A percentile compares a stretch with the other conserved stretches of the same genome.
These are phyloP conservation scores for Clarireedia monteithiana DNA, from an alignment of 2,329 filamentous ascomycete species.

Conservation along the genomic window DNA sequence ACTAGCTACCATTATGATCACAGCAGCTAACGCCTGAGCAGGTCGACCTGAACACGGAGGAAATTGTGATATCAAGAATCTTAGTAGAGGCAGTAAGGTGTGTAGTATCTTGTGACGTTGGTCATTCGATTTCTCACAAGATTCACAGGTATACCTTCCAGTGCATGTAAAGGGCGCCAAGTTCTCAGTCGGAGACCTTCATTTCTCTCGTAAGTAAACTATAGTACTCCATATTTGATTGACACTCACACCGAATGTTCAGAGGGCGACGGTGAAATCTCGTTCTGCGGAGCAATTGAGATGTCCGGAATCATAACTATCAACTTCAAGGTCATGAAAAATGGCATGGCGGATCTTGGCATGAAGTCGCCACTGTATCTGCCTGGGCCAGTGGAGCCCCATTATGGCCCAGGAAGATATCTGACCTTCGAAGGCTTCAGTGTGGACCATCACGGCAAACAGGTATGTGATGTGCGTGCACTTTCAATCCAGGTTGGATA, in stretches of 20 bases:
- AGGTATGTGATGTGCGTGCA: slow-evolving; percentile 56
- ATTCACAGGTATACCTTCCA: slow-evolving; percentile 71
- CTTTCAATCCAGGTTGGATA: slow-evolving; percentile 30
- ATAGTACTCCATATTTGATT: background rate
- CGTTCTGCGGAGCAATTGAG: slow-evolving; percentile 83
- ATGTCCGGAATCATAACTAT: slow-evolving; percentile 90
- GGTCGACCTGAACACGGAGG: slow-evolving; percentile 48
- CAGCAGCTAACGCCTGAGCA: slow-evolving; percentile 6
- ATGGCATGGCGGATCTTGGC: slow-evolving; percentile 63
- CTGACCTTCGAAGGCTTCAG: slow-evolving; percentile 87
- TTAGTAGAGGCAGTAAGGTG: slow-evolving; percentile 53
- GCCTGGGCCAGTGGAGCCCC: slow-evolving; percentile 79
- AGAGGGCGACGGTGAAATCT: slow-evolving; percentile 86
- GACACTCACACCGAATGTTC: slow-evolving; percentile 43
- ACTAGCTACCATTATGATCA: background rate
- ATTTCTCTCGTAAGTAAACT: slow-evolving; percentile 31
- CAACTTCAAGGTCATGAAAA: slow-evolving; percentile 82
- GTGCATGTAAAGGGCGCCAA: slow-evolving; percentile 83
- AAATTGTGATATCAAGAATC: slow-evolving; percentile 87
- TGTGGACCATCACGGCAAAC: slow-evolving; percentile 81
- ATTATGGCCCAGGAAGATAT: slow-evolving; percentile 74
- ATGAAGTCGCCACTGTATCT: slow-evolving; percentile 82
- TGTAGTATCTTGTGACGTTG: background rate
- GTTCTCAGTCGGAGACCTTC: slow-evolving; percentile 82
- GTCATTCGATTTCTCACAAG: background rate